These are phyloP conservation scores for Cryptococcus floricola DNA, from an alignment of 1,284 basidiomycete species.

Conservation along the genomic window DNA sequence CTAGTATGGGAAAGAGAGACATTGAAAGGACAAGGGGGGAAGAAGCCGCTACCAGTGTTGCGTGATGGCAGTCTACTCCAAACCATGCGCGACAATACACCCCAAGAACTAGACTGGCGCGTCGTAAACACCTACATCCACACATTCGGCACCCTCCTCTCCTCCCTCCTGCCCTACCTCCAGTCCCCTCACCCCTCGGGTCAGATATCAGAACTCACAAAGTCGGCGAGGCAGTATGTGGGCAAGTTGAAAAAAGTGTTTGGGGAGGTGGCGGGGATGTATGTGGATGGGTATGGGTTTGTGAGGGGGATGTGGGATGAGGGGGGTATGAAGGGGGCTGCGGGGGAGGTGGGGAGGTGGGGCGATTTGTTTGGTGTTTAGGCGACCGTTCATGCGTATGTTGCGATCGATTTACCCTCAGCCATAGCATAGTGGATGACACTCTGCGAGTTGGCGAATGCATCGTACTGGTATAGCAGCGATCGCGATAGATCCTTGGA, in stretches of 20 bases:
- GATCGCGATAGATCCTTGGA: too few species aligned
- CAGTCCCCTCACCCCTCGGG: background rate
- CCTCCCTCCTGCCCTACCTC: slow-evolving; percentile 18
- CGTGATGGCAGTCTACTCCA: slow-evolving; percentile 13
- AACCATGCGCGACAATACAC: background rate
- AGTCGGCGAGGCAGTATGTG: slow-evolving; percentile 26
- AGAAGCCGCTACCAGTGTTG: slow-evolving; percentile 14
- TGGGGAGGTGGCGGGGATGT: slow-evolving; percentile 30
- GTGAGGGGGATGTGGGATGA: slow-evolving; percentile 36
- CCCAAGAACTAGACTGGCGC: slow-evolving; percentile 25
- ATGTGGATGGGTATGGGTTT: slow-evolving; percentile 34
- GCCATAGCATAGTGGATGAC: too few species aligned
- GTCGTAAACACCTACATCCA: slow-evolving; percentile 18
- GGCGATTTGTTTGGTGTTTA: slow-evolving; percentile 28
- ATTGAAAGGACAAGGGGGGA: slow-evolving; percentile 5
- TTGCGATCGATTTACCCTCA: too few species aligned
- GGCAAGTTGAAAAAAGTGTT: slow-evolving; percentile 39
- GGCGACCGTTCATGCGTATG: too few species aligned
- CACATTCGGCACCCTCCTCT: slow-evolving; percentile 16
- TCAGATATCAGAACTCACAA: slow-evolving; percentile 19
- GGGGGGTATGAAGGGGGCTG: slow-evolving; percentile 26
- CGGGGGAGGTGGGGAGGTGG: slow-evolving; percentile 34
- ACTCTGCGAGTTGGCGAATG: too few species aligned
- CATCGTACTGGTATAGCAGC: too few species aligned
- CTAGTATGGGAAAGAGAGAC: slow-evolving; percentile 27